Base-by-base conservation (phyloP, 129 eudicot species). In the Gnaphalium uliginosum region DNA sequence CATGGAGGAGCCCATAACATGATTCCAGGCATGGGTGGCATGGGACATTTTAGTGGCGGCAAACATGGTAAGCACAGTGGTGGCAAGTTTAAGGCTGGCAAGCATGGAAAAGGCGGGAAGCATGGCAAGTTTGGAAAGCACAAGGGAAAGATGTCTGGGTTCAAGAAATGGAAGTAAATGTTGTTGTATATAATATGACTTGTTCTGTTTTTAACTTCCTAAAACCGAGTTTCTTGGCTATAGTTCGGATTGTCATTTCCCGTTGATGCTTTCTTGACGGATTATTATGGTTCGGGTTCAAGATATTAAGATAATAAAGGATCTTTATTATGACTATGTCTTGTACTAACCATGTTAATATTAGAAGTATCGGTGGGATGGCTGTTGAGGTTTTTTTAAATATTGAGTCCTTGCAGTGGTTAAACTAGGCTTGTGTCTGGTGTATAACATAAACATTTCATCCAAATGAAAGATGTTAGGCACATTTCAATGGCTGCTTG, bases 41-140 rank as follows among this genome's bases (percentile, higher is more conserved):
- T 76, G 81, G 96, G 96, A 22, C 85, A 81, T 18, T 88, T 53
- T 69, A 62, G 66, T 17, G 79, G 79, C 7, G 80, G 79, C 9
- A 81, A 80, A 71, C 87, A 83, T 50, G 89, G 91, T 25, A 88
- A 85, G 84, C 86, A 78, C 4, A 66, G 85, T 69, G 87, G 81
- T 25, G 90, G 90, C 8, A 87, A 87, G 74, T 88, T 88, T 68
- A 88, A 88, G 87, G 86, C 74, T 10, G 92, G 92, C 33, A 88
- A 88, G 77, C 85, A 80, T 61, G 88, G 88, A 29, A 85, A 82
- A 76, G 81, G 71, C 5, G 71, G 88, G 76, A 84, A 84, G 63
- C 83, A 85, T 62, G 87, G 84, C 29, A 87, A 86, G 72, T 83
- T 77, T 29, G 89, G 90, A 39, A 85, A 80, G 60, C 88, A 89